Evolutionary conservation across 345 rosid genomes (phyloP), one percentile per base, ranked within the genome.

Genomic region (Citrus hindsii): DNA sequence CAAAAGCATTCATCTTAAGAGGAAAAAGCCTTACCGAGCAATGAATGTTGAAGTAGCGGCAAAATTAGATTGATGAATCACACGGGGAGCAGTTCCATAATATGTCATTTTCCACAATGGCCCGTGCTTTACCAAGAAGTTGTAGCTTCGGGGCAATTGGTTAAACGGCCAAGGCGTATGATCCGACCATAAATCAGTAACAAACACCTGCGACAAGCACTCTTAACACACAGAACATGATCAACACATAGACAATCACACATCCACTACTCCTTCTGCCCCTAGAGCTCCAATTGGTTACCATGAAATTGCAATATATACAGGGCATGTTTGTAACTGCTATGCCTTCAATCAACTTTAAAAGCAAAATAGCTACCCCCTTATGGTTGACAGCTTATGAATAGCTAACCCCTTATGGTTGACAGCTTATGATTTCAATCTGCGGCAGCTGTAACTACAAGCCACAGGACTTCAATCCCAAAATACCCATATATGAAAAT

Each of bases 121-220:
- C 71, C 96, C 96, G 66, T 97, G 98, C 75, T 97, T 97, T 59
- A 97, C 98, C 84, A 97, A 83, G 89, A 97, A 97, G 80, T 91
- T 97, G 78, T 97, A 97, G 88, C 97, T 97, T 75, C 93, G 89
- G 7, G 99, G 99, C 75, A 97, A 86, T 82, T 97, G 99, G 84
- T 97, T 94, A 80, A 97, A 97, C 4, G 99, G 99, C 99, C 99
- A 97, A 38, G 99, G 99, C 0, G 98, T 94, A 81, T 97, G 99
- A 79, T 94, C 99, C 35, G 99, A 79, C 99, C 98, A 96, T 74
- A 97, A 88, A 87, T 97, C 99, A 64, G 98, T 93, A 76, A 97
- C 86, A 82, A 89, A 97, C 72, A 97, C 98, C 99, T 97, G 96
- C 84, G 48, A 79, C 81, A 80, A 48, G 30, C 87, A 88, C 84